Base-by-base conservation (phyloP, 2,329 filamentous ascomycete genomes). In the Penicillium paneum region DNA sequence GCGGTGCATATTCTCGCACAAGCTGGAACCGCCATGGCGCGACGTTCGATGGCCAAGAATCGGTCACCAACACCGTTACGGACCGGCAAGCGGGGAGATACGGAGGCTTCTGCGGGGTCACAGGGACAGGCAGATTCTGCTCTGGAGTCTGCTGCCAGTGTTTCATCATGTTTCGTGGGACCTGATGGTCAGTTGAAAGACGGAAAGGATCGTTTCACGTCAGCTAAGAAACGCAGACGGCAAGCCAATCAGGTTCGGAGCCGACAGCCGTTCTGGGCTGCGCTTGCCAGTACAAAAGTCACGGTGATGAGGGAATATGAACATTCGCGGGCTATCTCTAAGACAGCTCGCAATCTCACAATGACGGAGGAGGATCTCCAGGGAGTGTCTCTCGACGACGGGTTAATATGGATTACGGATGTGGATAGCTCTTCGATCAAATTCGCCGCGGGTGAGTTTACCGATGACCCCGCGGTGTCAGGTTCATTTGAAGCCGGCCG, bases 271-370 rank as follows among this genome's bases (percentile, higher is more conserved):
- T 83, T 97, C 61, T 97, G 92, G 92, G 91, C 92, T 60, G 92
- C 92, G 44, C 83, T 97, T 64, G 92, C 92, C 48, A 96, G 91
- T 76, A 96, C 92, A 69, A 97, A 97, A 80, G 92, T 97, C 71
- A 93, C 94, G 65, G 91, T 96, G 76, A 87, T 95, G 69, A 94
- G 96, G 77, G 92, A 91, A 74, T 90, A 90, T 65, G 88, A 91
- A 75, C 83, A 95, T 70, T 93, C 89, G 74, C 78, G 82, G 62
- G 73, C 71, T 49, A 61, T 71, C 43, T 73, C 70, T 10, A 74
- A 73, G 63, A 72, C 71, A 24, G 64, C 69, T 38, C 68, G 71
- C 51, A 69, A 71, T 54, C 63, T 72, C 54, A 70, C 70, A 34
- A 70, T 74, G 64, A 72, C 73, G 15, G 74, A 76, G 57, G 70